A percentile compares a stretch with the other conserved stretches of the same genome.
phyloP scores from a whole-genome alignment of 306 rosid genomes.

The Gleditsia sinensis region DNA sequence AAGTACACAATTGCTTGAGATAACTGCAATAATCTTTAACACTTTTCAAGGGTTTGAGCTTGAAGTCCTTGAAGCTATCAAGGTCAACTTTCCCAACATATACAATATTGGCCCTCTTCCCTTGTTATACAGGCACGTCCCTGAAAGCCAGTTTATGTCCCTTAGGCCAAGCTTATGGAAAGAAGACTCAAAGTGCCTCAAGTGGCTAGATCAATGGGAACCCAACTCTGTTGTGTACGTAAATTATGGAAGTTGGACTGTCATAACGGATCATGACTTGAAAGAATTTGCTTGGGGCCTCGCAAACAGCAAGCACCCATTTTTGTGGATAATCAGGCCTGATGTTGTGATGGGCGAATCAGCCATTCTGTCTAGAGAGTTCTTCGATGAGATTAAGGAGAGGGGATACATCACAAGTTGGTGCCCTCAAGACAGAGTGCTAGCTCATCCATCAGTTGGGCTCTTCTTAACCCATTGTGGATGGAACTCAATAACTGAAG shows the following conservation, averaged over 20 bases:
- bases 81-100: slow-evolving; percentile 40
- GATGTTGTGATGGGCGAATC: slow-evolving; percentile 45
- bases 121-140: slow-evolving; percentile 29
- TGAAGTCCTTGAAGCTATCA: slow-evolving; percentile 44
- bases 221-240: slow-evolving; percentile 49
- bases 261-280: slow-evolving; percentile 38
- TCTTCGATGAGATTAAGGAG: slow-evolving; percentile 39
- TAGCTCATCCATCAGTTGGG: slow-evolving; percentile 50
- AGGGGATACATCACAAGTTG: slow-evolving; percentile 47
- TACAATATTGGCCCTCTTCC: slow-evolving; percentile 52
- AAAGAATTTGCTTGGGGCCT: slow-evolving; percentile 59
- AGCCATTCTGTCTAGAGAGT: slow-evolving; percentile 30
- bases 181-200: slow-evolving; percentile 43
- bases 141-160: slow-evolving; percentile 29
- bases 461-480: slow-evolving; percentile 55
- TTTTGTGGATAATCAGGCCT: slow-evolving; percentile 53
- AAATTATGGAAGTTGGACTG: slow-evolving; percentile 47
- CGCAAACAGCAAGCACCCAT: slow-evolving; percentile 46
- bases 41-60: slow-evolving; percentile 47
- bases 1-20: slow-evolving; percentile 38
- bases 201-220: slow-evolving; percentile 46
- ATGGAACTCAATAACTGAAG: slow-evolving; percentile 56
- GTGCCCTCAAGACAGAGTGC: slow-evolving; percentile 51
- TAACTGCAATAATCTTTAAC: slow-evolving; percentile 43
- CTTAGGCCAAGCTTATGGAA: slow-evolving; percentile 42